These are phyloP conservation scores for Zostera marina DNA, from an alignment of 116 monocot species.

Conservation along the genomic window DNA sequence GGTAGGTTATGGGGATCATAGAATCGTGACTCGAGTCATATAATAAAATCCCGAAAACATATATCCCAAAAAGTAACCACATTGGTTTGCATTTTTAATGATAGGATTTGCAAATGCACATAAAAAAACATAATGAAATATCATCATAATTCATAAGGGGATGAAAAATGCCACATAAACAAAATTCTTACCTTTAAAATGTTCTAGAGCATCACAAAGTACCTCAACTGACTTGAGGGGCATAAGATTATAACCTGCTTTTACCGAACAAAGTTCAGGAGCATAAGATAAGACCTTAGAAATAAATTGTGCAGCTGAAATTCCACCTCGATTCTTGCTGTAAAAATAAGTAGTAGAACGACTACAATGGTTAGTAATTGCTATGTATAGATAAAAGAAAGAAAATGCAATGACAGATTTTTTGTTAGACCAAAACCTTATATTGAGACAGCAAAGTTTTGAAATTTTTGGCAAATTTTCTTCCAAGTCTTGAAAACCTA, in stretches of 20 bases:
- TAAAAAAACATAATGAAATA: neutral
- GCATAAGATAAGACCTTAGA: constrained; percentile 33
- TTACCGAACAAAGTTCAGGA: constrained; percentile 36
- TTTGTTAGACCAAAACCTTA: constrained; percentile 33
- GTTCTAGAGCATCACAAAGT: constrained; percentile 38
- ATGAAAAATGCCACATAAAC: neutral
- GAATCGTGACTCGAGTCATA: too few species aligned
- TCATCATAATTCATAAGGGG: too few species aligned
- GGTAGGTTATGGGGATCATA: too few species aligned
- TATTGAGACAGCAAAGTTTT: constrained; percentile 44
- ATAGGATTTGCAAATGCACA: neutral
- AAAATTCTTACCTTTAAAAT: constrained; percentile 30
- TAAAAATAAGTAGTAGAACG: constrained; percentile 5
- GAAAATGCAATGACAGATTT: neutral
- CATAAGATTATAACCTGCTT: constrained; percentile 66
- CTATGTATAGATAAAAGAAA: neutral
- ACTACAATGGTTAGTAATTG: neutral
- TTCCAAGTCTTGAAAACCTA: constrained; percentile 63
- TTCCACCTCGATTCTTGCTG: constrained; percentile 82
- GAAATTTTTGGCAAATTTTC: constrained; percentile 27
- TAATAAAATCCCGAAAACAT: too few species aligned
- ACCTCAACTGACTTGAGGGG: constrained; percentile 43
- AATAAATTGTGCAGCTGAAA: constrained; percentile 41
- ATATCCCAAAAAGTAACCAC: too few species aligned
- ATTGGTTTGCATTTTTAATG: too few species aligned